Evolutionary conservation across 164 flowering plant genomes (phyloP), one percentile per base, ranked within the genome.

Genomic region (Liriodendron chinense): DNA sequence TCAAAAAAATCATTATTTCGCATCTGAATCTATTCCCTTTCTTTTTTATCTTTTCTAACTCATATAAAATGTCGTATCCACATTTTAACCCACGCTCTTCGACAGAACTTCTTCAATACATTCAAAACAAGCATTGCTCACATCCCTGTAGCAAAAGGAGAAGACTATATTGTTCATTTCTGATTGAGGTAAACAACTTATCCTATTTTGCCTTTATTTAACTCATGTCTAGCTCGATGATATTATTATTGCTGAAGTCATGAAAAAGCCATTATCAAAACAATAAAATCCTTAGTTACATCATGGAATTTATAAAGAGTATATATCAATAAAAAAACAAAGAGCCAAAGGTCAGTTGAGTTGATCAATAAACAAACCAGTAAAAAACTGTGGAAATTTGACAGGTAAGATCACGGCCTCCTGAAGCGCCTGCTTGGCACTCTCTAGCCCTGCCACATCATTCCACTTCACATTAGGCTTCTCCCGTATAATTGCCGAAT

Each of bases 321-420:
- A 67, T 9, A 16, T 14, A 25, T 67, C 21, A 34, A 67, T 16
- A 67, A 13, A 12, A 20, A 67, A 1, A 26, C 16, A 14, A 14
- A 67, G 26, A 16, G 9, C 20, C 59, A 53, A 53, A 53, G 16
- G 69, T 6, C 10, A 2, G n/a, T 67, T 28, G 47, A 16, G 69
- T 67, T 67, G 7, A 43, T 28, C 1, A 18, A 23, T 7, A 59
- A 28, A 74, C 77, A 57, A 68, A 94, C 99, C 98, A 70, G 97
- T 91, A 73, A 94, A 96, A 75, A 96, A 94, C 87, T 96, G 98
- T 1, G 98, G 98, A 76, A 92, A 96, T 78, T 94, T 96, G 63
- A 96, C 97, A 0, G 99, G 99, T 68, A 96, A 83, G 47, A 96
- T 94, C 18, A 94, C 99, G 0, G 99, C 99, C 86, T 96, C 97